Conservation (phyloP, 768 basidiomycete species). For the Pluteus cervinus region DNA sequence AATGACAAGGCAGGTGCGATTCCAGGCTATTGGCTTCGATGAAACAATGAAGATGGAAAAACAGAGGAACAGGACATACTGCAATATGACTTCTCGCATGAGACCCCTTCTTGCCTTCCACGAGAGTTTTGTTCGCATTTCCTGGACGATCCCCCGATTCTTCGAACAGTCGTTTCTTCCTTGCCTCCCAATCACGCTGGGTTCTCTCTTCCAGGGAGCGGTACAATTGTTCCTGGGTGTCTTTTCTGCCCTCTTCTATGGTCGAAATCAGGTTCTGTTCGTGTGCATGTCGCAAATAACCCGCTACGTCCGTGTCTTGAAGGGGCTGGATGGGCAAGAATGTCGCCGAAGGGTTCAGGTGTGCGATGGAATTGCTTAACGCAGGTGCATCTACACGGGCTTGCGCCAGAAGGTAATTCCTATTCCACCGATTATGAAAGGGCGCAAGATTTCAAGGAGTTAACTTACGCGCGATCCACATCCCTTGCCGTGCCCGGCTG, state of each 20-base stretch:
- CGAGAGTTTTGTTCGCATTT: slow-evolving; percentile 47
- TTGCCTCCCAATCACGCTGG: slow-evolving; percentile 81
- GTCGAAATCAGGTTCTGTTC: slow-evolving; percentile 93
- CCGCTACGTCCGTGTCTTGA: slow-evolving; percentile 90
- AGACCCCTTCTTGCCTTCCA: slow-evolving; percentile 58
- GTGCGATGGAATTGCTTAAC: slow-evolving; percentile 75
- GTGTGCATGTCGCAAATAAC: slow-evolving; percentile 92
- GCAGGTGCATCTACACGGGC: slow-evolving; percentile 93
- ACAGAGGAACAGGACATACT: slow-evolving; percentile 27
- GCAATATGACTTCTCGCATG: slow-evolving; percentile 50
- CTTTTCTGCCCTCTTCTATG: slow-evolving; percentile 83
- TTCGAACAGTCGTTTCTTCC: slow-evolving; percentile 86
- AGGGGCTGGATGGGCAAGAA: slow-evolving; percentile 88
- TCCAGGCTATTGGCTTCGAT: slow-evolving; percentile 19
- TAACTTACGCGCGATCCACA: slow-evolving; percentile 65
- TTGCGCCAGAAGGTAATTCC: slow-evolving; percentile 89
- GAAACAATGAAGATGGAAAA: slow-evolving; percentile 2
- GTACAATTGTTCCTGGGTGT: slow-evolving; percentile 84
- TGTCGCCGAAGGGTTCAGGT: slow-evolving; percentile 74
- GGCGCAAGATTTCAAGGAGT: too few species aligned
- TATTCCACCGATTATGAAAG: too few species aligned
- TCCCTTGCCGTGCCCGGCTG: slow-evolving; percentile 61
- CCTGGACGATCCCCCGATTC: slow-evolving; percentile 71
- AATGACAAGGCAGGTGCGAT: slow-evolving; percentile 51
- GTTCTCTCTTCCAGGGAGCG: slow-evolving; percentile 69